A percentile compares a stretch with the other conserved stretches of the same genome.
Evolutionary conservation across 208 protist species (phyloP).

Genomic region (Crithidia acanthocephali): DNA sequence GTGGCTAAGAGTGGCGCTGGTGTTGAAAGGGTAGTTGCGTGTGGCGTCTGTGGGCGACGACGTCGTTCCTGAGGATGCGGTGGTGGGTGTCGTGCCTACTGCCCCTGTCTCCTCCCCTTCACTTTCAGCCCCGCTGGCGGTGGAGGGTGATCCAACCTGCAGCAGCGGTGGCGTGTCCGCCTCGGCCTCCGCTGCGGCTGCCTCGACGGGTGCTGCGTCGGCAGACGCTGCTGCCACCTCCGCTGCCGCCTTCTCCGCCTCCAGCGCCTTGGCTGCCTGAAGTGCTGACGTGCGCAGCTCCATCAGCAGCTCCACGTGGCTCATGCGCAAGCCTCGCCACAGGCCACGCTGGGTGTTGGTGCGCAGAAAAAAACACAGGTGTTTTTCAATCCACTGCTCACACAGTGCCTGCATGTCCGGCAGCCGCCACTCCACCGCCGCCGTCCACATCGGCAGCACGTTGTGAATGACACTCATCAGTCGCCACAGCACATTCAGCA

Average conservation of each 20-base stretch:
- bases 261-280: background rate
- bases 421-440: constrained; percentile 24
- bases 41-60: background rate
- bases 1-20: background rate
- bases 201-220: background rate
- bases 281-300: constrained; percentile 1
- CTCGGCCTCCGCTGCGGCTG: background rate
- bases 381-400: constrained; percentile 27
- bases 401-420: constrained; percentile 26
- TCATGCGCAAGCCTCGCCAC: constrained; percentile 22
- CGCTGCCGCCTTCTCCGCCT: background rate
- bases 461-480: constrained; percentile 10
- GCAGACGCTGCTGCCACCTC: background rate
- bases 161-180: background rate
- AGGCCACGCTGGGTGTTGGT: constrained; percentile 16
- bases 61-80: background rate
- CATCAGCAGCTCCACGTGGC: constrained; percentile 25
- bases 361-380: constrained; percentile 20
- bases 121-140: background rate
- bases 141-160: background rate
- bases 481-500: constrained; percentile 31
- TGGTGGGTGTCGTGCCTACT: background rate
- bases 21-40: background rate
- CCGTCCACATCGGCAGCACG: constrained; percentile 24
- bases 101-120: background rate